phyloP scores from a whole-genome alignment of 371 early-diverging fungal genomes.

The Saksenaea vasiformis region DNA sequence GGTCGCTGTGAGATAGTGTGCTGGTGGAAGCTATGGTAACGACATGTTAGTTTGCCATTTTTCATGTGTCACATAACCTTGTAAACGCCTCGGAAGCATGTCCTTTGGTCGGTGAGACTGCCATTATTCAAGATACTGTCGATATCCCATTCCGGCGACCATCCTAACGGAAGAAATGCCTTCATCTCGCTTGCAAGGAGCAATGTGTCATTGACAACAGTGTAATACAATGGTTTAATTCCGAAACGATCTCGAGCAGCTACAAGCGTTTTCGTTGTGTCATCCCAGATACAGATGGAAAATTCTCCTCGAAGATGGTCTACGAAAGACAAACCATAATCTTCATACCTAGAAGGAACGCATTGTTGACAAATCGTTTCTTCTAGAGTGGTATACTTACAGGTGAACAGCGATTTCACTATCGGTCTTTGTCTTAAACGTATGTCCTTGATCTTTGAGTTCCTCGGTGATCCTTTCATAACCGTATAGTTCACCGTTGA shows the following conservation, averaged over 20 bases:
- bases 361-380: not conserved
- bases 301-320: slow-evolving; percentile 29
- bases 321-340: slow-evolving; percentile 16
- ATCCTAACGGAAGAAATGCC: slow-evolving; percentile 23
- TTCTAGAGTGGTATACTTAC: not conserved
- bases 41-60: not conserved
- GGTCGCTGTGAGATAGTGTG: slow-evolving; percentile 17
- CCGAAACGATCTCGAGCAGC: slow-evolving; percentile 27
- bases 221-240: slow-evolving; percentile 28
- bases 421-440: slow-evolving; percentile 24
- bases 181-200: slow-evolving; percentile 28
- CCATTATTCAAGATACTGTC: slow-evolving; percentile 18
- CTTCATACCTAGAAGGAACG: slow-evolving; percentile 13
- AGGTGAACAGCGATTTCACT: slow-evolving; percentile 28
- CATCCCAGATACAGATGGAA: slow-evolving; percentile 19
- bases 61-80: slow-evolving; percentile 7
- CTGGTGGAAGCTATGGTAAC: slow-evolving; percentile 17
- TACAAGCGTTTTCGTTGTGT: slow-evolving; percentile 10
- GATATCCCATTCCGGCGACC: slow-evolving; percentile 29
- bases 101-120: slow-evolving; percentile 9
- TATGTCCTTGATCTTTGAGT: slow-evolving; percentile 14
- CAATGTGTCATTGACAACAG: slow-evolving; percentile 18
- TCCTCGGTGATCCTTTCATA: slow-evolving; percentile 22
- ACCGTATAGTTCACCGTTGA: slow-evolving; percentile 31
- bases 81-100: slow-evolving; percentile 27